Conservation (phyloP, 768 basidiomycete species). For the Hysterangium stoloniferum region DNA sequence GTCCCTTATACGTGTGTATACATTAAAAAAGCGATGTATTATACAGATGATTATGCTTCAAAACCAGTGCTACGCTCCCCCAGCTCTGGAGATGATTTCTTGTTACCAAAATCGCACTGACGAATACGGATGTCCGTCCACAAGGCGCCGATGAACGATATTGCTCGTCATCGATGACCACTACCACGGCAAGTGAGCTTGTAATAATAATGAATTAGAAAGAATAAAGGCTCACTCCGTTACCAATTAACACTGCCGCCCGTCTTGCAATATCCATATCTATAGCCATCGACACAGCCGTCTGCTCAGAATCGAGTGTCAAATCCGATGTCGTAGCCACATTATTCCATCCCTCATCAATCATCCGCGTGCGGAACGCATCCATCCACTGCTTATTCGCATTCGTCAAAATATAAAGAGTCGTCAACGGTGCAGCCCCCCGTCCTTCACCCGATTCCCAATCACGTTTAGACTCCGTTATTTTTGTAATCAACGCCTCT, state of each 20-base stretch:
- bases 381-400: constrained; percentile 38
- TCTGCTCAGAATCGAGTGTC: constrained; percentile 35
- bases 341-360: constrained; percentile 28
- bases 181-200: too few relatives aligned
- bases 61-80: too few relatives aligned
- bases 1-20: too few relatives aligned
- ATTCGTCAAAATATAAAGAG: constrained; percentile 45
- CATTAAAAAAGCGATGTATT: too few relatives aligned
- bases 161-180: constrained; percentile 47
- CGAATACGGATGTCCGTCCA: constrained; percentile 35
- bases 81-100: too few relatives aligned
- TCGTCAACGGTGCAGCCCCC: constrained; percentile 28
- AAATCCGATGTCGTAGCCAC: constrained; percentile 39
- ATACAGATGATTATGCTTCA: too few relatives aligned
- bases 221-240: constrained; percentile 52
- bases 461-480: constrained; percentile 28
- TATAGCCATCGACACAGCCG: constrained; percentile 40
- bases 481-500: constrained; percentile 33
- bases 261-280: constrained; percentile 47
- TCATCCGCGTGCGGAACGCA: constrained; percentile 31
- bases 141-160: constrained; percentile 39
- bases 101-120: constrained; percentile 35
- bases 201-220: too few relatives aligned
- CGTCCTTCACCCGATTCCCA: constrained; percentile 21
- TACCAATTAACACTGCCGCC: constrained; percentile 46